Evolutionary conservation across 495 filamentous ascomycete species (phyloP), one percentile per base, ranked within the genome.

Genomic region (Talaromyces nanjingensis): DNA sequence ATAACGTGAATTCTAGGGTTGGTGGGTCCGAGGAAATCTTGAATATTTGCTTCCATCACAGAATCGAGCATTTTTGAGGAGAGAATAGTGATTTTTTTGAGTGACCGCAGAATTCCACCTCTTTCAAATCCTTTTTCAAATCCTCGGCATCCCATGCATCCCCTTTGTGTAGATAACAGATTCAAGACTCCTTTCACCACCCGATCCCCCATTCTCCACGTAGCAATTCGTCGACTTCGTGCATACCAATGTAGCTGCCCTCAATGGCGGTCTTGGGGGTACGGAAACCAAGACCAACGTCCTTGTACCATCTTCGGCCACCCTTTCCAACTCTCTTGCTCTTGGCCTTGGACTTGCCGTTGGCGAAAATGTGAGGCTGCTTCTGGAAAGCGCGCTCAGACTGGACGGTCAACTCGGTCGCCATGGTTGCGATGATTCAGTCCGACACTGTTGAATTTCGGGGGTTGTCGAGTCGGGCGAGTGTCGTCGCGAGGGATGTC

Each of bases 281-380:
- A 80, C 90, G 87, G 88, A 99, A 98, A 70, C 94, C 94, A 78
- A 99, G 83, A 76, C 94, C 94, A 75, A 99, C 91, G 74, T 99
- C 96, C 90, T 99, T 99, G 81, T 92, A 98, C 92, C 92, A 99
- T 92, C 94, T 88, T 73, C 92, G 87, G 69, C 89, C 90, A 63
- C 85, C 83, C 86, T 96, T 93, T 74, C 91, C 92, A 69, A 83
- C 79, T 76, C 88, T 88, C 76, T 87, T 86, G 76, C 85, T 88
- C 87, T 96, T 97, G 78, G 90, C 88, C 81, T 89, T 86, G 70
- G 81, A 76, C 87, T 97, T 97, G 72, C 84, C 79, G 86, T 96
- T 96, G 75, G 89, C 86, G 90, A 97, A 98, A 86, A 99, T 96
- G 82, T 99, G 96, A 74, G 94, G 96, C 87, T 98, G 93, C 87